phyloP scores from a whole-genome alignment of 768 basidiomycete genomes.

The Russula sp. region DNA sequence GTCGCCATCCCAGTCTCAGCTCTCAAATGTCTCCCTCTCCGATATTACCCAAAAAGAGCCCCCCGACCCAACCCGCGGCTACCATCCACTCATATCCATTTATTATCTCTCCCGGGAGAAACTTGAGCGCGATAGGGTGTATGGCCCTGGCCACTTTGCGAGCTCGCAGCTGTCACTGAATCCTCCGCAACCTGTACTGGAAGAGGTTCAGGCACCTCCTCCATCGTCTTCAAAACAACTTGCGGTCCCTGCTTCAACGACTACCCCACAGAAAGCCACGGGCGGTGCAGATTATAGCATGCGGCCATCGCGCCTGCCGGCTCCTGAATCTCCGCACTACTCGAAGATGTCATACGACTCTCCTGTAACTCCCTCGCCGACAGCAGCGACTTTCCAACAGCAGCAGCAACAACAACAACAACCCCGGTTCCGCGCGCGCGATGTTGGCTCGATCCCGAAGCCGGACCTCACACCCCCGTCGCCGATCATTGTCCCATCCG shows the following conservation, averaged over 20 bases:
- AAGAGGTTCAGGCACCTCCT: constrained; percentile 25
- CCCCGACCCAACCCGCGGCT: constrained; percentile 83
- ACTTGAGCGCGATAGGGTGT: constrained; percentile 88
- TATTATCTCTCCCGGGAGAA: constrained; percentile 96
- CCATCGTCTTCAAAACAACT: constrained; percentile 24
- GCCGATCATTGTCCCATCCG: background rate
- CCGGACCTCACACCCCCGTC: constrained; percentile 28
- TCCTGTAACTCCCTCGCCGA: constrained; percentile 50
- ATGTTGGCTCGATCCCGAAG: constrained; percentile 46
- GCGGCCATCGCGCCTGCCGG: constrained; percentile 73
- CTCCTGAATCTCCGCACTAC: constrained; percentile 76
- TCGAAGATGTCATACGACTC: constrained; percentile 77
- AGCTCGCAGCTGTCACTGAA: constrained; percentile 68
- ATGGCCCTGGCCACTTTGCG: constrained; percentile 91
- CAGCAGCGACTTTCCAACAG: constrained; percentile 47
- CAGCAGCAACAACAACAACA: constrained; percentile 50
- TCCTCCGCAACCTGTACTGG: constrained; percentile 3
- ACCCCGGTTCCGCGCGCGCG: constrained; percentile 58
- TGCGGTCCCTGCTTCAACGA: constrained; percentile 25
- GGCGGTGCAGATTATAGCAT: constrained; percentile 74
- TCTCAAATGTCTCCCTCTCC: constrained; percentile 41
- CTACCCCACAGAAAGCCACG: constrained; percentile 32
- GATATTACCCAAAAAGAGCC: constrained; percentile 43
- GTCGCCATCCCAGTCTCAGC: constrained; percentile 51
- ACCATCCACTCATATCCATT: constrained; percentile 92